Conservation (phyloP, 371 early-diverging fungal species). For the Astathelohania contejeani region DNA sequence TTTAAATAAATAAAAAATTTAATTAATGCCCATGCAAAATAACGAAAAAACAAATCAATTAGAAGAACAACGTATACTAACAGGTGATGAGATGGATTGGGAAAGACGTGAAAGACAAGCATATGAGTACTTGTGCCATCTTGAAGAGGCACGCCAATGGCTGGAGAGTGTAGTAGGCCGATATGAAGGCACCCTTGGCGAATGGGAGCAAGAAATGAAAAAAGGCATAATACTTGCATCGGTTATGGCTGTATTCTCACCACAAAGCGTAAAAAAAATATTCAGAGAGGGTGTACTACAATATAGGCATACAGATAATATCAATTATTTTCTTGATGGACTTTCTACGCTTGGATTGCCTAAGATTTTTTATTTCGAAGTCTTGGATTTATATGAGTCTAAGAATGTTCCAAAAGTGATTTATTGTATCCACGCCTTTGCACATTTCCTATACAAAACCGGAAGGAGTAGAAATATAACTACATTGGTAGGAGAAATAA, state of each 20-base stretch:
- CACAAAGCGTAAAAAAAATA: constrained; percentile 65
- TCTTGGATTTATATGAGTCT: constrained; percentile 89
- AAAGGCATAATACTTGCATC: constrained; percentile 81
- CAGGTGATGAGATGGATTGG: constrained; percentile 60
- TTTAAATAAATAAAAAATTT: too few relatives aligned
- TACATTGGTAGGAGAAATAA: constrained; percentile 22
- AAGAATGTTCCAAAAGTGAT: constrained; percentile 98
- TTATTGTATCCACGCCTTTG: constrained; percentile 93
- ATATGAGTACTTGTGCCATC: constrained; percentile 92
- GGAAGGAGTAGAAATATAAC: constrained; percentile 32
- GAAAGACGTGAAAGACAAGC: constrained; percentile 74
- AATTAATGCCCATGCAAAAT: too few relatives aligned
- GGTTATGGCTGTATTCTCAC: constrained; percentile 66
- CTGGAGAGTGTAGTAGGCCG: constrained; percentile 59
- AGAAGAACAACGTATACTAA: neutral
- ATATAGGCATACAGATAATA: constrained; percentile 91
- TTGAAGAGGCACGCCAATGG: constrained; percentile 94
- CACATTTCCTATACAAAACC: constrained; percentile 53
- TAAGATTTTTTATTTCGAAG: constrained; percentile 77
- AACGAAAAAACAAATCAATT: too few relatives aligned
- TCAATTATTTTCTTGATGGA: constrained; percentile 73
- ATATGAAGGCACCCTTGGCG: constrained; percentile 60
- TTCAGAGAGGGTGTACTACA: constrained; percentile 65
- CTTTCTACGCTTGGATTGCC: constrained; percentile 66
- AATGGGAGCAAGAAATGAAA: constrained; percentile 63